These are phyloP conservation scores for Heliosperma pusillum DNA, from an alignment of 148 eudicot genomes.

Conservation along the genomic window DNA sequence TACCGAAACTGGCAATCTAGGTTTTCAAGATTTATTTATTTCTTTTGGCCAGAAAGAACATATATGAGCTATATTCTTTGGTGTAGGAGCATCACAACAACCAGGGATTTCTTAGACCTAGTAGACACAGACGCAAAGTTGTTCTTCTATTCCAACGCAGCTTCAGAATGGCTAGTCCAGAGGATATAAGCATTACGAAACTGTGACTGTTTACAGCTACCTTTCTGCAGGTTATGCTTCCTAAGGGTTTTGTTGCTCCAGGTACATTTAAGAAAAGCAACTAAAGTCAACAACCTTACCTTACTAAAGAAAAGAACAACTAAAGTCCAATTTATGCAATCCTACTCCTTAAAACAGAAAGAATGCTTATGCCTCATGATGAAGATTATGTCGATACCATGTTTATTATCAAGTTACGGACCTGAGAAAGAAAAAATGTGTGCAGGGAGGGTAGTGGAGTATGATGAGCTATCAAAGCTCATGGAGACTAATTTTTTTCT, in stretches of 20 bases:
- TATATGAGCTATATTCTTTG: no score
- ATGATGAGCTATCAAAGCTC: slow-evolving; percentile 62
- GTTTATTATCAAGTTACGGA: no score
- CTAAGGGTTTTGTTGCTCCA: slow-evolving; percentile 46
- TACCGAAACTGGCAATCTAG: no score
- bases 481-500: slow-evolving; percentile 47
- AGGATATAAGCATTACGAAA: slow-evolving; percentile 53
- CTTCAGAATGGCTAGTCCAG: slow-evolving; percentile 9
- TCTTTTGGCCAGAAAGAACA: no score
- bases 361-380: no score
- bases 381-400: no score
- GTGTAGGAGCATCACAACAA: no score
- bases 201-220: slow-evolving; percentile 53
- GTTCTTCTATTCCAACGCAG: slow-evolving; percentile 7
- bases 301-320: no score
- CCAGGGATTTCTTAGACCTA: slow-evolving; percentile 43
- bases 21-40: no score
- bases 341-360: no score
- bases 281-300: no score
- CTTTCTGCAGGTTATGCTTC: slow-evolving; percentile 42
- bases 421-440: background rate
- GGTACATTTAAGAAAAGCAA: slow-evolving; percentile 27
- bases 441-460: slow-evolving; percentile 61
- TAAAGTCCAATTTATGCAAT: no score
- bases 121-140: slow-evolving; percentile 63